Evolutionary conservation across 495 filamentous ascomycete species (phyloP).

Genomic region (Annulohypoxylon bovei): DNA sequence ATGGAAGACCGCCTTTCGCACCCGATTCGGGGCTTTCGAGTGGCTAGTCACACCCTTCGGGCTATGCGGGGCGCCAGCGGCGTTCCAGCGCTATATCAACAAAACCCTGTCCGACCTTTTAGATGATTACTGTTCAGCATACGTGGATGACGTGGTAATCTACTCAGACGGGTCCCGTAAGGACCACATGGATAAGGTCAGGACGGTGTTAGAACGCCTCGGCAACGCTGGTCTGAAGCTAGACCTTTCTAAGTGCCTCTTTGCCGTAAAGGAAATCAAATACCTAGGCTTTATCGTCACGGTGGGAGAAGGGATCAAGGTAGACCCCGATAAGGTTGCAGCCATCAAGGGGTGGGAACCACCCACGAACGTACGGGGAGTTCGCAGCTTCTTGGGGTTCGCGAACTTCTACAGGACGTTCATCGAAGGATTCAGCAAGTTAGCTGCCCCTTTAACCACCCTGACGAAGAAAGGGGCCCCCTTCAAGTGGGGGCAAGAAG

Average conservation of each 20-base stretch:
- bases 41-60: neutral
- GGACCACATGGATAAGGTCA: too few species aligned
- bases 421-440: neutral
- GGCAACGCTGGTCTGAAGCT: too few species aligned
- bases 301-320: neutral
- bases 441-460: neutral
- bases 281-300: too few species aligned
- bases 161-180: neutral
- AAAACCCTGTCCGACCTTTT: neutral
- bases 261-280: too few species aligned
- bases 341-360: neutral
- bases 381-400: neutral
- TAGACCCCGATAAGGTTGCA: neutral
- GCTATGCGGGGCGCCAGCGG: neutral
- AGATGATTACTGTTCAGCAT: too few species aligned
- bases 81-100: neutral
- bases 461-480: neutral
- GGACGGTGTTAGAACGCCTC: too few species aligned
- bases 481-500: neutral
- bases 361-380: neutral
- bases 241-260: too few species aligned
- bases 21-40: neutral
- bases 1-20: neutral
- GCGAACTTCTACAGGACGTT: neutral
- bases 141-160: neutral